Conservation (phyloP, 1,284 basidiomycete species). For the Ustilago sp. region DNA sequence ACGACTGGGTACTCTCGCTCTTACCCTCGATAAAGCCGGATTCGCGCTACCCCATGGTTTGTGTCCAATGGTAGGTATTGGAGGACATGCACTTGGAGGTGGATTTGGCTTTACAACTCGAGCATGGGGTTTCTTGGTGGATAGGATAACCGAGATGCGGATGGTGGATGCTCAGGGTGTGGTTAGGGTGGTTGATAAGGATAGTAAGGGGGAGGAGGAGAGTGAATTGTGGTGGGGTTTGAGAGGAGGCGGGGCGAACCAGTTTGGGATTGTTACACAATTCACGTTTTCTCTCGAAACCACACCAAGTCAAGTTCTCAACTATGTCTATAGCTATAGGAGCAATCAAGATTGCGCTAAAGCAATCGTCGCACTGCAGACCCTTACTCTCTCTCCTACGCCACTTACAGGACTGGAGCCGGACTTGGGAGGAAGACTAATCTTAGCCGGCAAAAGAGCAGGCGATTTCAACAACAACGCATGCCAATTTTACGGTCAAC, state of each 20-base stretch:
- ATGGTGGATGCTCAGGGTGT: constrained; percentile 74
- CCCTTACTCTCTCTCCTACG: constrained; percentile 68
- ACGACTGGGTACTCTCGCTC: constrained; percentile 74
- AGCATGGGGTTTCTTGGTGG: constrained; percentile 74
- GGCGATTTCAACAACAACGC: constrained; percentile 42
- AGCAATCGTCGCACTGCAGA: constrained; percentile 70
- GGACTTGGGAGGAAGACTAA: constrained; percentile 70
- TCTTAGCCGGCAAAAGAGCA: constrained; percentile 32
- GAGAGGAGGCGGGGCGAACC: constrained; percentile 74
- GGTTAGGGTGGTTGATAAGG: constrained; percentile 71
- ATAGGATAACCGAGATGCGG: constrained; percentile 75
- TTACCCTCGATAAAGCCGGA: constrained; percentile 67
- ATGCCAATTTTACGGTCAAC: constrained; percentile 52
- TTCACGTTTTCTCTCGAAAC: constrained; percentile 73
- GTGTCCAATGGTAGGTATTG: constrained; percentile 73
- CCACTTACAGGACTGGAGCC: constrained; percentile 69
- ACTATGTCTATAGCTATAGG: constrained; percentile 47
- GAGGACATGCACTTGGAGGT: constrained; percentile 73
- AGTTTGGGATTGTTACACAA: constrained; percentile 73
- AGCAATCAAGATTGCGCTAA: constrained; percentile 54
- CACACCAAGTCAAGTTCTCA: constrained; percentile 42
- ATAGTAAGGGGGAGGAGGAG: constrained; percentile 71
- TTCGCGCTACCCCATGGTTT: constrained; percentile 71
- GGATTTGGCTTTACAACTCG: constrained; percentile 75
- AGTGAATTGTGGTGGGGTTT: constrained; percentile 75